A percentile compares a stretch with the other conserved stretches of the same genome.
Conservation (phyloP, 176 grass and related monocot genomes). For the Paspalum vaginatum region DNA sequence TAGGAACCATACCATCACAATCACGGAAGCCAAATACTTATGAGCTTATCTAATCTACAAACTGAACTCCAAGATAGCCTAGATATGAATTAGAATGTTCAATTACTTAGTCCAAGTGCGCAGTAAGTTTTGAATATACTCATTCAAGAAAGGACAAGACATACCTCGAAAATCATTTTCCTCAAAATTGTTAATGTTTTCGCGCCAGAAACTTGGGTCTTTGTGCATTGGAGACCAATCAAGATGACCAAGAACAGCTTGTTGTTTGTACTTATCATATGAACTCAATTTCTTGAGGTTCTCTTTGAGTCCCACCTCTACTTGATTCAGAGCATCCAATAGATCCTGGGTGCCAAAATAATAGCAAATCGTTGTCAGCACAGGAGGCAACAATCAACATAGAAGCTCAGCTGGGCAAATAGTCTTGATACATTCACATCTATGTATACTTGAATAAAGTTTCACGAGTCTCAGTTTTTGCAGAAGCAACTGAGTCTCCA, state of each 20-base stretch:
- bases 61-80: background rate
- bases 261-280: constrained; percentile 98
- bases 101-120: background rate
- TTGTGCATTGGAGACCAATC: constrained; percentile 99
- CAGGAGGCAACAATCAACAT: constrained; percentile 2
- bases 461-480: background rate
- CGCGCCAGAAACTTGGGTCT: constrained; percentile 91
- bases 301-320: constrained; percentile 85
- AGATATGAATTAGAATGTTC: background rate
- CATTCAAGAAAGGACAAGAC: constrained; percentile 10
- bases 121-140: background rate
- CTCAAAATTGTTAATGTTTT: constrained; percentile 95
- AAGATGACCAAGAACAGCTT: constrained; percentile 96
- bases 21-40: background rate
- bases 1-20: constrained; percentile 18
- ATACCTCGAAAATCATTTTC: constrained; percentile 99
- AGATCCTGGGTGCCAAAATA: constrained; percentile 65
- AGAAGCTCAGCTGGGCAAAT: constrained; percentile 27
- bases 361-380: constrained; percentile 35
- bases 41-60: background rate
- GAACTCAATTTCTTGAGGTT: constrained; percentile 84
- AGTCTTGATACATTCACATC: constrained; percentile 1
- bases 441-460: constrained; percentile 3
- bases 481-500: background rate
- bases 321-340: constrained; percentile 86